Percentiles rank a stretch among this genome's conserved stretches.
Evolutionary conservation across 1,139 yeast species (phyloP).

Genomic region (Arxiozyma slooffiae): DNA sequence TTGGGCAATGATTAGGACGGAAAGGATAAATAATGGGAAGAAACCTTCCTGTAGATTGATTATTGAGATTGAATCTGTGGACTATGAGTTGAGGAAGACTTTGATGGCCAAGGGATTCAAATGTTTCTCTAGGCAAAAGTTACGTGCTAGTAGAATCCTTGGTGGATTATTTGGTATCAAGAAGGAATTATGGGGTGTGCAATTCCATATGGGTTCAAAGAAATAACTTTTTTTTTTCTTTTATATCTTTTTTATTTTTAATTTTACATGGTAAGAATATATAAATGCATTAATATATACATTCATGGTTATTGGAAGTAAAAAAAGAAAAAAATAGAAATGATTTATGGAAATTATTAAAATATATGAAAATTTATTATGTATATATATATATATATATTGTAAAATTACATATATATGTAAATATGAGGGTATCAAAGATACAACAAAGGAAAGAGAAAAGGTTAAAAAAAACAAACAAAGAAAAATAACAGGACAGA

Average conservation of each 20-base stretch:
- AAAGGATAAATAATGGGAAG: slow-evolving; percentile 29
- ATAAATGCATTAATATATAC: too few relatives aligned
- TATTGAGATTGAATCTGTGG: slow-evolving; percentile 47
- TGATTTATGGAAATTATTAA: too few relatives aligned
- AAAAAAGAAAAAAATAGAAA: too few relatives aligned
- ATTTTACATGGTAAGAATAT: too few relatives aligned
- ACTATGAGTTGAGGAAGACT: slow-evolving; percentile 33
- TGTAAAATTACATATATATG: not conserved
- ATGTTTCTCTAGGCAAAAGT: slow-evolving; percentile 22
- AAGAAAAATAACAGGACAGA: too few relatives aligned
- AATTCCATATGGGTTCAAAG: slow-evolving; percentile 19
- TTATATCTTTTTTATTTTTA: too few relatives aligned
- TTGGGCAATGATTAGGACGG: slow-evolving; percentile 48
- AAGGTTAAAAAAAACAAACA: too few relatives aligned
- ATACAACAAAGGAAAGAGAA: too few relatives aligned
- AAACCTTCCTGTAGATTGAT: slow-evolving; percentile 31
- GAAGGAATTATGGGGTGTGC: slow-evolving; percentile 44
- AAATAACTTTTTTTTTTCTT: too few relatives aligned
- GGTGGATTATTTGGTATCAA: slow-evolving; percentile 36
- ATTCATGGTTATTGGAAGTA: too few relatives aligned
- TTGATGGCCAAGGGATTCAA: slow-evolving; percentile 33
- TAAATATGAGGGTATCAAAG: slow-evolving; percentile 1
- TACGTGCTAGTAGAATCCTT: slow-evolving; percentile 27
- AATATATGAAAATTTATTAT: not conserved
- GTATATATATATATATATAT: not conserved